Conservation (phyloP, 1,284 basidiomycete species). For the Papiliotrema terrestris region DNA sequence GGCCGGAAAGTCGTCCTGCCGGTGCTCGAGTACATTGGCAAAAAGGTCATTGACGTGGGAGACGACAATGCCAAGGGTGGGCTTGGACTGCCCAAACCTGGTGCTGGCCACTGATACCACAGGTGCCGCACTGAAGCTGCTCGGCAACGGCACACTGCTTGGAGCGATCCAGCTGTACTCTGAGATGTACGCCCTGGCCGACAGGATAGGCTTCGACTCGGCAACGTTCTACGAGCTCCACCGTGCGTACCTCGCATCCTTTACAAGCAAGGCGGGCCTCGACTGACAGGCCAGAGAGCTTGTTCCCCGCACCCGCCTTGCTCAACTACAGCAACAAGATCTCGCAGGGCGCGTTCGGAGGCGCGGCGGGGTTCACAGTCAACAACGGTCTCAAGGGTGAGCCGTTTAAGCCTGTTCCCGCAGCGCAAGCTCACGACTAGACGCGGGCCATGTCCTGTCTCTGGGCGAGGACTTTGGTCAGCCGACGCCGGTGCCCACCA, state of each 20-base stretch:
- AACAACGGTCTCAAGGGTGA: slow-evolving; percentile 38
- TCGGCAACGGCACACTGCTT: slow-evolving; percentile 39
- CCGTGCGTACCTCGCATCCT: slow-evolving; percentile 9
- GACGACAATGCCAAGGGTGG: slow-evolving; percentile 35
- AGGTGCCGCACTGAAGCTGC: slow-evolving; percentile 38
- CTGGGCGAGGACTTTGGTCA: slow-evolving; percentile 14
- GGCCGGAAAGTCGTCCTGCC: slow-evolving; percentile 19
- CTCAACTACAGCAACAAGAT: slow-evolving; percentile 40
- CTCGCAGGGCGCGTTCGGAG: slow-evolving; percentile 28
- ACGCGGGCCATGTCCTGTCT: slow-evolving; percentile 23
- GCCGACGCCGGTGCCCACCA: slow-evolving; percentile 16
- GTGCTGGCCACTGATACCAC: neutral
- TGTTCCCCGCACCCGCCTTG: slow-evolving; percentile 38
- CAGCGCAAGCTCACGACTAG: slow-evolving; percentile 1
- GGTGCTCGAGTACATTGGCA: slow-evolving; percentile 20
- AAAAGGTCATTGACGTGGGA: slow-evolving; percentile 31
- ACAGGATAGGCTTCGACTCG: slow-evolving; percentile 30
- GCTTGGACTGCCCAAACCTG: neutral
- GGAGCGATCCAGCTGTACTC: slow-evolving; percentile 39
- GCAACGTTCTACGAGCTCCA: slow-evolving; percentile 22
- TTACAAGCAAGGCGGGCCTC: neutral
- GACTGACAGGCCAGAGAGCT: slow-evolving; percentile 15
- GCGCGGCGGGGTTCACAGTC: slow-evolving; percentile 30
- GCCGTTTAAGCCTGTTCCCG: neutral
- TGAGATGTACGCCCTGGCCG: slow-evolving; percentile 38